These are phyloP conservation scores for Xerocomus spinulosus DNA, from an alignment of 768 basidiomycete genomes.

Conservation along the genomic window DNA sequence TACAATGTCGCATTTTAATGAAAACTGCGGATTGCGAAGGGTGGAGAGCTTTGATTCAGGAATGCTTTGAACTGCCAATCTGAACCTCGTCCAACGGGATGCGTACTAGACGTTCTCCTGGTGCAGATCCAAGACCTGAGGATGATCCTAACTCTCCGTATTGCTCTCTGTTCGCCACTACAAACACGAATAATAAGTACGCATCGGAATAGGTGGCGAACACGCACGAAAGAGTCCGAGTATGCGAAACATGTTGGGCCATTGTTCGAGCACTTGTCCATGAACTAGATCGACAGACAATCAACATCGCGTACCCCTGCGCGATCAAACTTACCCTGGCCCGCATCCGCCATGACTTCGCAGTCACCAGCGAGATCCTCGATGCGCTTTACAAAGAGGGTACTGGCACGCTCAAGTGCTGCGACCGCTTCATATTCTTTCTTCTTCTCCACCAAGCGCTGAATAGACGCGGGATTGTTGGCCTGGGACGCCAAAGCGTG, in stretches of 20 bases:
- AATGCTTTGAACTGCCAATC: constrained; percentile 12
- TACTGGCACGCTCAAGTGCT: constrained; percentile 62
- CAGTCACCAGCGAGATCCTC: constrained; percentile 68
- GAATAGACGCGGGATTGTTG: constrained; percentile 44
- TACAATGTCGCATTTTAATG: not conserved
- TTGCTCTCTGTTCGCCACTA: constrained; percentile 49
- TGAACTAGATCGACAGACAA: constrained; percentile 43
- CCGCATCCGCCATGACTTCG: constrained; percentile 74
- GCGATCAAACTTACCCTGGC: constrained; percentile 44
- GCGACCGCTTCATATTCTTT: constrained; percentile 75
- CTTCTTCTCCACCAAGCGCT: constrained; percentile 70
- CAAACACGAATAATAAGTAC: not conserved
- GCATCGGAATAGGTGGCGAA: not conserved
- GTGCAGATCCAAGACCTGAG: constrained; percentile 15
- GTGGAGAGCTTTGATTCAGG: constrained; percentile 2
- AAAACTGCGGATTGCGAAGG: not conserved
- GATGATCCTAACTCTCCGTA: constrained; percentile 25
- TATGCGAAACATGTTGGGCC: constrained; percentile 81
- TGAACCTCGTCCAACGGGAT: constrained; percentile 67
- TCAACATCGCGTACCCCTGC: too few species aligned
- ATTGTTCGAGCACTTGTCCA: constrained; percentile 73
- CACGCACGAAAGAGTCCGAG: constrained; percentile 62
- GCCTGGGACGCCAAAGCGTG: constrained; percentile 33
- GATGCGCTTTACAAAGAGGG: constrained; percentile 61
- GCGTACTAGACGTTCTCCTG: constrained; percentile 66